Base-by-base conservation (phyloP, 2,329 filamentous ascomycete genomes). In the Fusarium torreyae region DNA sequence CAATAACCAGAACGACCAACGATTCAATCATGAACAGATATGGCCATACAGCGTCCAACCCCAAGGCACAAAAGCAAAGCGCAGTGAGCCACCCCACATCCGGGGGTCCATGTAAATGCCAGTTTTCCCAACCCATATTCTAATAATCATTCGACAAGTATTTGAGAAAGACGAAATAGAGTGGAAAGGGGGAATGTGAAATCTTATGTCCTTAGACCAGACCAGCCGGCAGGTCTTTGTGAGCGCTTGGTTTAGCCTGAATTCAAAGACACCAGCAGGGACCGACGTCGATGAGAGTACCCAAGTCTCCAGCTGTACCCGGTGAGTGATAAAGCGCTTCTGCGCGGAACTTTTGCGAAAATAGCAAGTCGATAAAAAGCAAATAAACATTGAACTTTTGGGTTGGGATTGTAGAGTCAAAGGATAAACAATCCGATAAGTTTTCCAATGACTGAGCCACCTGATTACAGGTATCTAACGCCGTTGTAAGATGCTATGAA, bases 401-500 rank as follows among this genome's bases (percentile, higher is more conserved):
- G 59, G 36, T 39, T 40, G 44, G n/a, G 45, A 51, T 52, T 57
- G 58, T 15, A 49, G 34, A 66, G 13, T 28, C 31, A 22, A 33
- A 14, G 63, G 31, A 57, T 24, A 22, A 57, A 61, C 45, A 70
- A 59, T 59, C 55, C 55, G 53, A 45, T 63, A 18, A 56, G 59
- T 65, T 56, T 31, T 55, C 54, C 54, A 49, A 31, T 62, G 46
- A 49, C 60, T 38, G 53, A 44, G 44, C 46, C 50, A 36, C 46
- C 49, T 49, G 60, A 28, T 55, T 39, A 40, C 66, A 50, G 48
- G 52, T 65, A 53, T 50, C 51, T 63, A 64, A 73, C 64, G 68
- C 68, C 70, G 44, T 67, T 56, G 56, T 54, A 57, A 53, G 57
- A 71, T 72, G 70, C 59, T 61, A 51, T 62, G 51, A 64, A 62